Conservation (phyloP, 2,329 filamentous ascomycete genomes). For the Aschersonia sp. region DNA sequence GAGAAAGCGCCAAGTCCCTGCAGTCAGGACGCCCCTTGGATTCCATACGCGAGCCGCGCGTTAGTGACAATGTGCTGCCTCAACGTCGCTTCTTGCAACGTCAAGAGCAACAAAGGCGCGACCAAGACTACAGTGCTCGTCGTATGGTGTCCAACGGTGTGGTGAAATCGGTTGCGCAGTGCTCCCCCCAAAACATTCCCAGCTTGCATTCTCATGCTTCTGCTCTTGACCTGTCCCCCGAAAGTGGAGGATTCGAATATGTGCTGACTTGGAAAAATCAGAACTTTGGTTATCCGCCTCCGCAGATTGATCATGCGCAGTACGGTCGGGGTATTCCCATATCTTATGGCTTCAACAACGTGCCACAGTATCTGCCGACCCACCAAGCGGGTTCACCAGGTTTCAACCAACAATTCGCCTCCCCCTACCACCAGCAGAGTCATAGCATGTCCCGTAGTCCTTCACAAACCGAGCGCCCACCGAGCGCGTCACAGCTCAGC, state of each 20-base stretch:
- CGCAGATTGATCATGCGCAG: constrained; percentile 18
- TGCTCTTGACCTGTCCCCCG: constrained; percentile 49
- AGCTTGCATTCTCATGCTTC: constrained; percentile 7
- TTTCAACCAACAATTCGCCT: constrained; percentile 32
- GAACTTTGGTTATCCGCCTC: constrained; percentile 41
- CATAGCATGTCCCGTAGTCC: constrained; percentile 69
- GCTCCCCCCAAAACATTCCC: constrained; percentile 1
- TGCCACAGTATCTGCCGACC: constrained; percentile 34
- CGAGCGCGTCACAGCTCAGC: constrained; percentile 48
- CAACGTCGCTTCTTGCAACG: constrained; percentile 31
- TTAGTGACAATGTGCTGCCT: constrained; percentile 20
- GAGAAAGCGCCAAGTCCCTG: constrained; percentile 31
- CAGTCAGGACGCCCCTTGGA: constrained; percentile 22
- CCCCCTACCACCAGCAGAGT: constrained; percentile 34
- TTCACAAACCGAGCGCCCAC: constrained; percentile 57
- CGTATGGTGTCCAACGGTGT: constrained; percentile 9
- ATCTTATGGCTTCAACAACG: constrained; percentile 28
- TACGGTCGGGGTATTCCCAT: constrained; percentile 22
- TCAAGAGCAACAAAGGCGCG: constrained; percentile 20
- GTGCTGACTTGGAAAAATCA: constrained; percentile 59
- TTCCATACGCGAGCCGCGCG: constrained; percentile 18
- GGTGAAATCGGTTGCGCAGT: constrained; percentile 1
- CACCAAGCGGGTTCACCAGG: constrained; percentile 31
- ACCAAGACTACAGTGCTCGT: constrained; percentile 9
- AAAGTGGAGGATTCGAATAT: constrained; percentile 55